Percentiles rank a stretch among this genome's conserved stretches.
Conservation (phyloP, 2,329 filamentous ascomycete genomes). For the Phialemonium atrogriseum region DNA sequence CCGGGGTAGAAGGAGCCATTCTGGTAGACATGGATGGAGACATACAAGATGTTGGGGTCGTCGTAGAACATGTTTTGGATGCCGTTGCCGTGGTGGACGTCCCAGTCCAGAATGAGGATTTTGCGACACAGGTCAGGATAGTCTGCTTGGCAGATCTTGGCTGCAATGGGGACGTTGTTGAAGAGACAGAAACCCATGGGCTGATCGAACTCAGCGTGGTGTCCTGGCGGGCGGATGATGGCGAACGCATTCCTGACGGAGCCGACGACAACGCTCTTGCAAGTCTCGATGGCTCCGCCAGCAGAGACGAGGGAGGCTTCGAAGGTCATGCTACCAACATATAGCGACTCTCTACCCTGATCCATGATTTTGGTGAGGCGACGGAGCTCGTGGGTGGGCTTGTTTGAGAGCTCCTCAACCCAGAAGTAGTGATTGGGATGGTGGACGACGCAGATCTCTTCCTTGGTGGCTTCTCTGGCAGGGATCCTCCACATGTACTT, state of each 20-base stretch:
- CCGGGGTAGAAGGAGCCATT: slow-evolving; percentile 81
- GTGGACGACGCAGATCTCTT: slow-evolving; percentile 78
- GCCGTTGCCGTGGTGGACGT: slow-evolving; percentile 76
- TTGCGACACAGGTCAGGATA: slow-evolving; percentile 78
- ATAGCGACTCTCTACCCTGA: slow-evolving; percentile 65
- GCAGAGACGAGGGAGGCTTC: slow-evolving; percentile 76
- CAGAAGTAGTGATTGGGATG: slow-evolving; percentile 69
- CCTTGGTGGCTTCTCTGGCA: slow-evolving; percentile 65
- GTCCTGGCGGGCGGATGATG: slow-evolving; percentile 87
- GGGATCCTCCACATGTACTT: slow-evolving; percentile 69
- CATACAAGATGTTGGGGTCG: slow-evolving; percentile 90
- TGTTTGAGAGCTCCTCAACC: slow-evolving; percentile 51
- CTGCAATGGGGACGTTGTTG: slow-evolving; percentile 92
- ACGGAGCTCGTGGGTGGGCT: slow-evolving; percentile 57
- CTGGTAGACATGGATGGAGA: slow-evolving; percentile 85
- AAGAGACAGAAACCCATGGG: slow-evolving; percentile 96
- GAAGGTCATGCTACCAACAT: slow-evolving; percentile 75
- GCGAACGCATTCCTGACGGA: slow-evolving; percentile 92
- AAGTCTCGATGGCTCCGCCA: slow-evolving; percentile 92
- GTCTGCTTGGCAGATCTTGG: slow-evolving; percentile 76
- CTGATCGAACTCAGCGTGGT: slow-evolving; percentile 81
- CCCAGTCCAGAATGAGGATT: slow-evolving; percentile 90
- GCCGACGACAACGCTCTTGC: slow-evolving; percentile 76
- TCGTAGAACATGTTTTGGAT: slow-evolving; percentile 95
- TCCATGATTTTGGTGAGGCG: slow-evolving; percentile 54